Conservation (phyloP, 805 yeast genomes). For the Candida argentea region DNA sequence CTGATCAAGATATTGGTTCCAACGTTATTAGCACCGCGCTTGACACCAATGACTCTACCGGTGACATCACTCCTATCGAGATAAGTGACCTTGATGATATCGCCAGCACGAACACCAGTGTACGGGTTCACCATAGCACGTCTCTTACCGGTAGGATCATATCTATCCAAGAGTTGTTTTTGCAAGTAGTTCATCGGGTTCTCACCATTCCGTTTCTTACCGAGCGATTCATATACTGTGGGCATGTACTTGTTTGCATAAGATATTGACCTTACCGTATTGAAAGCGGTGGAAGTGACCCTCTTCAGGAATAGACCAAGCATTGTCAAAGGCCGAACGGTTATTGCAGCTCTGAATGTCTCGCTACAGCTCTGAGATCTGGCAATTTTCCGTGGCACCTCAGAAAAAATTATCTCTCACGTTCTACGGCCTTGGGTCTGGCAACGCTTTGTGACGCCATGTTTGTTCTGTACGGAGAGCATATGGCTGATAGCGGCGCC, state of each 20-base stretch:
- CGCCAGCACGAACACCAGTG: conserved; percentile 64
- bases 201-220: conserved; percentile 37
- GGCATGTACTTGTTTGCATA: conserved; percentile 7
- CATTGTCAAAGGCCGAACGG: conserved; percentile 3
- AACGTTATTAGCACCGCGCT: conserved; percentile 47
- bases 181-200: conserved; percentile 35
- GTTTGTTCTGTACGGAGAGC: no score
- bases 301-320: conserved; percentile 5
- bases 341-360: not conserved
- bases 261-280: conserved; percentile 10
- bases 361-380: no score
- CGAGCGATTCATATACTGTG: conserved; percentile 41
- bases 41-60: conserved; percentile 74
- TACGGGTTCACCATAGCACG: conserved; percentile 39
- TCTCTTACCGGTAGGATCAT: conserved; percentile 69
- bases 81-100: conserved; percentile 67
- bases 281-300: conserved; percentile 3
- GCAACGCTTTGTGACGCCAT: no score
- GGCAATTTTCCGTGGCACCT: no score
- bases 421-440: no score
- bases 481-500: no score
- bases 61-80: conserved; percentile 56
- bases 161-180: conserved; percentile 40
- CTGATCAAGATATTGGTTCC: conserved; percentile 74
- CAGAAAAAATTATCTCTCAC: no score